Evolutionary conservation across 352 stramenopile species (phyloP), one percentile per base, ranked within the genome.

Genomic region (Phytophthora pseudosyringae): DNA sequence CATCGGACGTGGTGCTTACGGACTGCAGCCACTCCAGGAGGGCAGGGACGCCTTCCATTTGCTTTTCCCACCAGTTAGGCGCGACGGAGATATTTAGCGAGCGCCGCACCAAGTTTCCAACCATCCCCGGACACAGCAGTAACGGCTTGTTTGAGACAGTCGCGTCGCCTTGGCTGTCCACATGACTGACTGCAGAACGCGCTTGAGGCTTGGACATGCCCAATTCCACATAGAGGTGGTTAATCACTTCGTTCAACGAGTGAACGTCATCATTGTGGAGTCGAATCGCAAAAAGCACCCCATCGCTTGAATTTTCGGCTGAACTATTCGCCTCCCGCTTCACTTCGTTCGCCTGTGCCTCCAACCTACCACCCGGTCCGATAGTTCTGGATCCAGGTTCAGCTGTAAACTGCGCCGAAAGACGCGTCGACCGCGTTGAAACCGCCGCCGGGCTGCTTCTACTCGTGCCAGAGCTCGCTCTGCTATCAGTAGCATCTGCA

Each of bases 251-350:
- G 25, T 76, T 78, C 31, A 95, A 61, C 15, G 85, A 81, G 55
- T 95, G 84, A 8, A 94, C 80, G 41, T 95, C 88, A 46, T 96
- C 88, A 59, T 93, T 95, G 53, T 96, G 88, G 15, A 96, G 69
- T n/a, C 86, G 83, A 52, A 95, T 79, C 12, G 57, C 63, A 35
- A 92, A 88, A 25, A 69, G 67, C 9, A 62, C 69, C 52, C 61
- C 48, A 40, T 40, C 35, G 10, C 18, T 52, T 10, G 45, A 13
- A 15, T 28, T 50, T 15, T 66, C 47, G 4, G 57, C 57, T 21
- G 36, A 7, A 8, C 13, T 61, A 12, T 52, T 58, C 10, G 41
- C 11, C 21, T 80, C 67, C 1, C 36, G 38, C 28, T 67, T 65
- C 3, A 50, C 43, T 59, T 83, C 71, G 38, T 54, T 64, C 5